Conservation (phyloP, 352 stramenopile genomes). For the Phytophthora sp. region DNA sequence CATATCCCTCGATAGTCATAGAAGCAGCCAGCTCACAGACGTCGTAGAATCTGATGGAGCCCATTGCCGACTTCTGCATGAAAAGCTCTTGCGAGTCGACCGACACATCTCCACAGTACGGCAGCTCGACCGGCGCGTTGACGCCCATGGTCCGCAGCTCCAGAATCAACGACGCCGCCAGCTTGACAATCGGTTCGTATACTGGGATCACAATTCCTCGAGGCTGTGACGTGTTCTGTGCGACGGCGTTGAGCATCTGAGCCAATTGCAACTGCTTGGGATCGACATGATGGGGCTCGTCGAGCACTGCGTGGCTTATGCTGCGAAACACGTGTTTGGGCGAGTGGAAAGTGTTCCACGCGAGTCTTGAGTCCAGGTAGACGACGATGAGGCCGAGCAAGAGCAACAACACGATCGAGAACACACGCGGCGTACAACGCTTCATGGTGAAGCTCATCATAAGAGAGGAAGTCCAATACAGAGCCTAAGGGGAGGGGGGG, state of each 20-base stretch:
- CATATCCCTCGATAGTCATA: background rate
- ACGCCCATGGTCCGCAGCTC: conserved; percentile 37
- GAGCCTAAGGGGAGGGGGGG: background rate
- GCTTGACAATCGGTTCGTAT: conserved; percentile 35
- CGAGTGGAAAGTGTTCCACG: conserved; percentile 17
- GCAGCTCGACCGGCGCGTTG: conserved; percentile 37
- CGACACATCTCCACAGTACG: conserved; percentile 45
- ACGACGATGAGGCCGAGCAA: conserved; percentile 17
- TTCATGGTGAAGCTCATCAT: conserved; percentile 8
- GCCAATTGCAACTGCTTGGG: conserved; percentile 17
- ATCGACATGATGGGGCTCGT: conserved; percentile 6
- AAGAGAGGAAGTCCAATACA: too few relatives aligned
- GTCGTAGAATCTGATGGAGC: conserved; percentile 35
- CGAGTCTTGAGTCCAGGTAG: conserved; percentile 20
- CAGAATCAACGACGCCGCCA: conserved; percentile 38
- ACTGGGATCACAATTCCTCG: conserved; percentile 40
- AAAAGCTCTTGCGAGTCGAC: conserved; percentile 6
- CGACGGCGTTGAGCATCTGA: conserved; percentile 20
- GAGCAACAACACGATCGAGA: conserved; percentile 13
- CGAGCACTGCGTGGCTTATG: background rate
- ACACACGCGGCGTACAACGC: conserved; percentile 15
- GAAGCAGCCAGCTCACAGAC: conserved; percentile 27
- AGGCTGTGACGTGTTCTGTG: conserved; percentile 20
- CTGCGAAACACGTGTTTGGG: conserved; percentile 17
- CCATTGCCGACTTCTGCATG: conserved; percentile 14